Conservation (phyloP, 352 stramenopile species). For the Phytophthora sp. region DNA sequence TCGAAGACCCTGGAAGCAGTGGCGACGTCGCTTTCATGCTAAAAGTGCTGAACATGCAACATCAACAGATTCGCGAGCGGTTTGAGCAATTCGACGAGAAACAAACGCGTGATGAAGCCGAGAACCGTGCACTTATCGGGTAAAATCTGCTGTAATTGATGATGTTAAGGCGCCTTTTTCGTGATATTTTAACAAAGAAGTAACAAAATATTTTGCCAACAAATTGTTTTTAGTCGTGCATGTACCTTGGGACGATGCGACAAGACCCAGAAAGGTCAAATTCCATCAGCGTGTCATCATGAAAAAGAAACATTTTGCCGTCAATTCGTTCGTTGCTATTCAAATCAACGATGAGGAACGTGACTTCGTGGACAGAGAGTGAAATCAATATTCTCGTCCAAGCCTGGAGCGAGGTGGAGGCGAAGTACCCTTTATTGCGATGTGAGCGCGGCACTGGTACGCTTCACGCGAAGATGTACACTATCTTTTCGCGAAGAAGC, state of each 20-base stretch:
- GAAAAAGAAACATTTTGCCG: no score
- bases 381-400: slow-evolving; percentile 28
- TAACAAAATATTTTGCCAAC: no score
- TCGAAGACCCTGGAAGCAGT: slow-evolving; percentile 23
- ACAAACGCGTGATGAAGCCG: slow-evolving; percentile 10
- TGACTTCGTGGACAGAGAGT: slow-evolving; percentile 26
- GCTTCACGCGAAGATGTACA: slow-evolving; percentile 23
- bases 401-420: slow-evolving; percentile 32
- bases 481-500: slow-evolving; percentile 9
- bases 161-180: no score
- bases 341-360: slow-evolving; percentile 20
- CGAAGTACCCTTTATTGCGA: slow-evolving; percentile 14
- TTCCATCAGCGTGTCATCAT: background rate
- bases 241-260: no score
- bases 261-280: background rate
- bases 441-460: slow-evolving; percentile 6
- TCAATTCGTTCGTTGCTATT: no score
- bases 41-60: slow-evolving; percentile 28
- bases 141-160: no score
- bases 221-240: no score
- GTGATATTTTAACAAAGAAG: no score
- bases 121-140: slow-evolving; percentile 8
- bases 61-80: slow-evolving; percentile 19
- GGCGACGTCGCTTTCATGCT: slow-evolving; percentile 31
- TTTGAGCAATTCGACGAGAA: slow-evolving; percentile 34